Conservation (phyloP, 495 filamentous ascomycete species). For the Aspergillus kassunensis region DNA sequence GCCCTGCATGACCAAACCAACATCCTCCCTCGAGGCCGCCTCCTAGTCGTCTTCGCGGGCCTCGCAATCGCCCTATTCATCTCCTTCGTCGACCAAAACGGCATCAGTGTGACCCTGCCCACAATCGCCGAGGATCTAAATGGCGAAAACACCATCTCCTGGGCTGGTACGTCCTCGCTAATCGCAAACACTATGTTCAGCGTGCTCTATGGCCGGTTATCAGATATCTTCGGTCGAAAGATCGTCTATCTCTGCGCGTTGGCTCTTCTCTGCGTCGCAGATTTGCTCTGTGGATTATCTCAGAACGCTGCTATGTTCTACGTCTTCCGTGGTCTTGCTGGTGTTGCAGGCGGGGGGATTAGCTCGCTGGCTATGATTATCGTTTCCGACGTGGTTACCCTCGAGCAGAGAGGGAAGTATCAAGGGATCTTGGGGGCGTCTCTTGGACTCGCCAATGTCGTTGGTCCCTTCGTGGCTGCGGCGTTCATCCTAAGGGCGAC, state of each 20-base stretch:
- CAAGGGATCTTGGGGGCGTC: constrained; percentile 43
- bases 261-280: constrained; percentile 47
- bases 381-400: constrained; percentile 46
- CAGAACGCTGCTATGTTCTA: constrained; percentile 50
- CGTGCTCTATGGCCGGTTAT: constrained; percentile 56
- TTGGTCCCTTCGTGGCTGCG: constrained; percentile 43
- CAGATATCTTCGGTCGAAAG: constrained; percentile 57
- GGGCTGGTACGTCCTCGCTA: constrained; percentile 73
- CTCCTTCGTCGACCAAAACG: constrained; percentile 61
- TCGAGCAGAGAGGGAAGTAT: constrained; percentile 44
- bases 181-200: constrained; percentile 70
- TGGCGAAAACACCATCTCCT: constrained; percentile 59
- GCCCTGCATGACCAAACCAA: constrained; percentile 52
- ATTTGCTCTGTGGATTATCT: constrained; percentile 50
- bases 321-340: constrained; percentile 51
- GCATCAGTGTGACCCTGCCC: constrained; percentile 56
- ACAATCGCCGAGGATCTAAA: constrained; percentile 56
- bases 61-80: constrained; percentile 54
- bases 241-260: constrained; percentile 46
- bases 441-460: constrained; percentile 41
- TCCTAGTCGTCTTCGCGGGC: constrained; percentile 54
- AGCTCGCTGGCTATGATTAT: constrained; percentile 50
- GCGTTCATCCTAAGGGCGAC: constrained; percentile 42
- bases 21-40: constrained; percentile 50
- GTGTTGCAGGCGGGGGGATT: constrained; percentile 51